Percentiles rank a stretch among this genome's conserved stretches.
phyloP scores from a whole-genome alignment of 164 flowering plant species.

The Santalum album region DNA sequence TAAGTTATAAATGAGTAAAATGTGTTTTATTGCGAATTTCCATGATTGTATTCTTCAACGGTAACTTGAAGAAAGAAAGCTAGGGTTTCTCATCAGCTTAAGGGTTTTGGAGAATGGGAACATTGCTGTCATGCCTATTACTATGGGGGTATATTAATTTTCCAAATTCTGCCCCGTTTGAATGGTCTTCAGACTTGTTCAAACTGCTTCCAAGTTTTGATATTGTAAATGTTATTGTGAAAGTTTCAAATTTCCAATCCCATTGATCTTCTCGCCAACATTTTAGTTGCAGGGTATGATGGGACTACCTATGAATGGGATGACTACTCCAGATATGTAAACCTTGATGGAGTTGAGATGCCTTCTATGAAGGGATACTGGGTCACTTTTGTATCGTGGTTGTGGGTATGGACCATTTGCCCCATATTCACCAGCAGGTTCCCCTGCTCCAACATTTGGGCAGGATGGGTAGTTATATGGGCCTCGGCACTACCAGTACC shows the following conservation, averaged over 20 bases:
- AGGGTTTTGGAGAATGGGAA: too few species aligned
- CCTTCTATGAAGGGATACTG: constrained; percentile 61
- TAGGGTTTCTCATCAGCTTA: too few species aligned
- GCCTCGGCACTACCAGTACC: constrained; percentile 75
- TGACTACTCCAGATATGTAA: constrained; percentile 40
- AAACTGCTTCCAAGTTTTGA: too few species aligned
- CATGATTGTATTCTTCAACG: too few species aligned
- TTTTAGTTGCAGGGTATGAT: constrained; percentile 40
- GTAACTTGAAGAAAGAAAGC: too few species aligned
- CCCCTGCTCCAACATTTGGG: constrained; percentile 47
- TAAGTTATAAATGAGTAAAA: too few species aligned
- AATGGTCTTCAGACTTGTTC: neutral
- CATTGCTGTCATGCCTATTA: too few species aligned
- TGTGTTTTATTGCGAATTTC: too few species aligned
- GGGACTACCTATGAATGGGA: constrained; percentile 55
- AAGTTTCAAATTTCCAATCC: too few species aligned
- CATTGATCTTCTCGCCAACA: neutral
- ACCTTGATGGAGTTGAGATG: constrained; percentile 60
- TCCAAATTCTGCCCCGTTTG: too few species aligned
- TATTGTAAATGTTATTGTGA: too few species aligned
- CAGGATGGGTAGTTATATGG: constrained; percentile 77
- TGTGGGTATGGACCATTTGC: constrained; percentile 71
- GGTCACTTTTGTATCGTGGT: constrained; percentile 55
- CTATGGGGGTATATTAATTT: constrained; percentile 36
- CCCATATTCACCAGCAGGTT: constrained; percentile 53